Percentiles rank a stretch among this genome's conserved stretches.
phyloP scores from a whole-genome alignment of 495 filamentous ascomycete genomes.

The Aspergillus hancockii region DNA sequence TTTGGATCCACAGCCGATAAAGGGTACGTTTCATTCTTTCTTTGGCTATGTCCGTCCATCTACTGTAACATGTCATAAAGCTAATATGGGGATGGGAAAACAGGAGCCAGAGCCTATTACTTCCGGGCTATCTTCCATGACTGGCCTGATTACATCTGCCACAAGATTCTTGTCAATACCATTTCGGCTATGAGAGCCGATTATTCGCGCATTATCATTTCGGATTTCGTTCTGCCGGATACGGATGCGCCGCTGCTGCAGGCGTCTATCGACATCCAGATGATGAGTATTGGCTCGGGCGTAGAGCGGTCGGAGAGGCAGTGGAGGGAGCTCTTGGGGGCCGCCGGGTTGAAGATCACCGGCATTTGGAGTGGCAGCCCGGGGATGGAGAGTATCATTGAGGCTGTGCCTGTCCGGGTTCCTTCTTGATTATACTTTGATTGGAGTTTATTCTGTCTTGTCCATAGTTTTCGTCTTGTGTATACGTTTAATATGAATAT shows the following conservation, averaged over 20 bases:
- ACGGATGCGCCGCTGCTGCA: slow-evolving; percentile 33
- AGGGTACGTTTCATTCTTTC: slow-evolving; percentile 19
- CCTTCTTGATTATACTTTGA: neutral
- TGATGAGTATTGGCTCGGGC: slow-evolving; percentile 46
- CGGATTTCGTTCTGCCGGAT: slow-evolving; percentile 42
- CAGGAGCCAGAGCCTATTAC: slow-evolving; percentile 42
- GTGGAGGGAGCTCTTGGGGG: slow-evolving; percentile 36
- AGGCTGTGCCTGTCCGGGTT: slow-evolving; percentile 19
- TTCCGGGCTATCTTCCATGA: slow-evolving; percentile 49
- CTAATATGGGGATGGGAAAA: neutral
- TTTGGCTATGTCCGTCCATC: neutral
- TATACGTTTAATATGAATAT: slow-evolving; percentile 9
- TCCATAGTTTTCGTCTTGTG: neutral
- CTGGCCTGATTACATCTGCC: slow-evolving; percentile 44
- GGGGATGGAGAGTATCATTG: slow-evolving; percentile 40
- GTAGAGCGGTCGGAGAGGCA: slow-evolving; percentile 40
- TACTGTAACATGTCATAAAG: neutral
- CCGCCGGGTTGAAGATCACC: slow-evolving; percentile 34
- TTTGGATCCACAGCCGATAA: slow-evolving; percentile 35
- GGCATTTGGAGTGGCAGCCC: slow-evolving; percentile 36
- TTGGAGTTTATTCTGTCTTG: neutral
- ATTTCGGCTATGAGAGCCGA: slow-evolving; percentile 35
- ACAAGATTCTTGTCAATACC: slow-evolving; percentile 37
- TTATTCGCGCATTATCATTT: slow-evolving; percentile 41
- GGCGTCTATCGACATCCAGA: slow-evolving; percentile 44